Conservation (phyloP, 2,329 filamentous ascomycete genomes). For the Xylaria multiplex region DNA sequence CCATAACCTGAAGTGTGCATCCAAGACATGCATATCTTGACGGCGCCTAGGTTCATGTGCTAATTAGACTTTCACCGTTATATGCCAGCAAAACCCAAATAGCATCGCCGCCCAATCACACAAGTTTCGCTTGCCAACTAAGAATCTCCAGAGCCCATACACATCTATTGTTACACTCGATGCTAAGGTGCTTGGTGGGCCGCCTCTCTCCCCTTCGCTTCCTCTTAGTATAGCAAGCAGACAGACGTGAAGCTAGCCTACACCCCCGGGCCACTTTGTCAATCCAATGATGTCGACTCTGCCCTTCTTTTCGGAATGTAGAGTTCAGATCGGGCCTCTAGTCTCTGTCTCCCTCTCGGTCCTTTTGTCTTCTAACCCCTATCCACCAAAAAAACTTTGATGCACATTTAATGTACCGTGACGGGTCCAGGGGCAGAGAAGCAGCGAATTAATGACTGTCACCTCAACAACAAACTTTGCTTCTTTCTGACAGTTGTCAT, state of each 20-base stretch:
- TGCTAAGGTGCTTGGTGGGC: constrained; percentile 13
- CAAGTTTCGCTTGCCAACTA: not conserved
- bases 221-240: not conserved
- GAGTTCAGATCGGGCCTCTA: constrained; percentile 22
- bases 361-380: constrained; percentile 22
- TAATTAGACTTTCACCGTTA: constrained; percentile 38
- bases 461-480: constrained; percentile 24
- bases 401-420: constrained; percentile 20
- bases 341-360: constrained; percentile 11
- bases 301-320: constrained; percentile 2
- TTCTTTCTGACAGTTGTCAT: constrained; percentile 28
- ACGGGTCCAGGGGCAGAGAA: constrained; percentile 28
- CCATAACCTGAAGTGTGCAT: constrained; percentile 16
- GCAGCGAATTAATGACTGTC: constrained; percentile 21
- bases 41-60: constrained; percentile 26
- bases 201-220: constrained; percentile 8
- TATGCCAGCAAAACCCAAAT: constrained; percentile 36
- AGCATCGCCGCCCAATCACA: constrained; percentile 24
- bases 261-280: not conserved
- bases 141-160: constrained; percentile 15
- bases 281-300: constrained; percentile 18
- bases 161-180: constrained; percentile 8
- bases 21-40: constrained; percentile 28
- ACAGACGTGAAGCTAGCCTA: constrained; percentile 10
- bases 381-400: constrained; percentile 28